Percentiles rank a stretch among this genome's conserved stretches.
Evolutionary conservation across 495 filamentous ascomycete species (phyloP).

Genomic region (Trichoderma parareesei): DNA sequence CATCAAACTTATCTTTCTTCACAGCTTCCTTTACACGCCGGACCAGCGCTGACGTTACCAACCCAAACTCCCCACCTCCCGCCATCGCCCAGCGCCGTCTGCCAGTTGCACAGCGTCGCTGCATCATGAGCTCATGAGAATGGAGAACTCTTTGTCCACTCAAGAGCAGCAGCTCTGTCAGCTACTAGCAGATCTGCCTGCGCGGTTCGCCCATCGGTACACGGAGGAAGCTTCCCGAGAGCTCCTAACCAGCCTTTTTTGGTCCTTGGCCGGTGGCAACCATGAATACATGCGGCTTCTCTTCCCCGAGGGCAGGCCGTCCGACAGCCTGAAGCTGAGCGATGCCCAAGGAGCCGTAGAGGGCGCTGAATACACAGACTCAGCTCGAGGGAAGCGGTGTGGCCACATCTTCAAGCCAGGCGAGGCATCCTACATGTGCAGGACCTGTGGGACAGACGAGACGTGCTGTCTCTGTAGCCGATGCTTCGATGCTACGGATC

Average conservation of each 20-base stretch:
- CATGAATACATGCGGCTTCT: constrained; percentile 63
- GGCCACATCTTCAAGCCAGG: constrained; percentile 92
- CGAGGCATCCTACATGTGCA: constrained; percentile 88
- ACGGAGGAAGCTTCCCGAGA: constrained; percentile 55
- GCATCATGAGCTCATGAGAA: constrained; percentile 17
- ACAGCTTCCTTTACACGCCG: background rate
- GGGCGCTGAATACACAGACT: constrained; percentile 89
- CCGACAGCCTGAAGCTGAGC: constrained; percentile 63
- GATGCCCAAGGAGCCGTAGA: constrained; percentile 86
- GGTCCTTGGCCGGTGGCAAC: constrained; percentile 67
- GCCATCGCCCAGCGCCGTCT: background rate
- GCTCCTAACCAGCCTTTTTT: constrained; percentile 73
- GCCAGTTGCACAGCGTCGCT: background rate
- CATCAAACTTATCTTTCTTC: background rate
- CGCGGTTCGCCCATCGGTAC: constrained; percentile 62
- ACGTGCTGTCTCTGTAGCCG: constrained; percentile 80
- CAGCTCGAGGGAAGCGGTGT: constrained; percentile 88
- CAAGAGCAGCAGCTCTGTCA: constrained; percentile 75
- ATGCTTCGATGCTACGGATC: constrained; percentile 93
- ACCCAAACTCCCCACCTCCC: background rate
- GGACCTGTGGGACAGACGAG: constrained; percentile 82
- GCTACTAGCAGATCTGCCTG: constrained; percentile 63
- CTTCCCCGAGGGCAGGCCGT: constrained; percentile 62
- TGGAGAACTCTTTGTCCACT: constrained; percentile 49
- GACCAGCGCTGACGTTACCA: background rate